These are phyloP conservation scores for Linnemannia exigua DNA, from an alignment of 192 early-diverging fungal genomes.

Conservation along the genomic window DNA sequence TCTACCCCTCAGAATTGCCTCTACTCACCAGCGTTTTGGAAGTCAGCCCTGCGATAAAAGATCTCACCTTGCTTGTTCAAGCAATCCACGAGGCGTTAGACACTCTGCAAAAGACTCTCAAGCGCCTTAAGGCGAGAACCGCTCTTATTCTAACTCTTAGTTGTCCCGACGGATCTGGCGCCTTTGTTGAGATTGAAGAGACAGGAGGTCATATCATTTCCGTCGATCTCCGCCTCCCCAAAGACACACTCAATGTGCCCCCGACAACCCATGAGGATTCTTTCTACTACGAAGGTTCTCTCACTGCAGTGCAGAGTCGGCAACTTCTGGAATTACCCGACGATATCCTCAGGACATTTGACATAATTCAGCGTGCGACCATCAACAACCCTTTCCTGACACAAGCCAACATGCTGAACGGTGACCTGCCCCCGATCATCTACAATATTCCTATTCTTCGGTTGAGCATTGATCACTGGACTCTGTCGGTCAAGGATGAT, in stretches of 20 bases:
- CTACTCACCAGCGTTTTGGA: background rate
- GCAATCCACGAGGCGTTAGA: background rate
- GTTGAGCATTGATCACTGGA: background rate
- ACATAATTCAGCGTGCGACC: background rate
- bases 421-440: background rate
- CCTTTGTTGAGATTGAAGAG: background rate
- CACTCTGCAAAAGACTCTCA: background rate
- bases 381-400: background rate
- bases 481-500: background rate
- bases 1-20: background rate
- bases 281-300: background rate
- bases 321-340: background rate
- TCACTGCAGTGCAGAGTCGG: background rate
- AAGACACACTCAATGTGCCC: background rate
- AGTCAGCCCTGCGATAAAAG: background rate
- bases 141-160: background rate
- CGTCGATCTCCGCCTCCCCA: background rate
- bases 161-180: background rate
- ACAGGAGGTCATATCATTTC: background rate
- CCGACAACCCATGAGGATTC: background rate
- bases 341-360: background rate
- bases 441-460: background rate
- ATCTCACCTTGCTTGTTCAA: background rate
- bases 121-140: background rate
- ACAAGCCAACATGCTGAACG: background rate